Evolutionary conservation across 176 grass and related monocot species (phyloP).

Genomic region (Calamus simplicifolius): DNA sequence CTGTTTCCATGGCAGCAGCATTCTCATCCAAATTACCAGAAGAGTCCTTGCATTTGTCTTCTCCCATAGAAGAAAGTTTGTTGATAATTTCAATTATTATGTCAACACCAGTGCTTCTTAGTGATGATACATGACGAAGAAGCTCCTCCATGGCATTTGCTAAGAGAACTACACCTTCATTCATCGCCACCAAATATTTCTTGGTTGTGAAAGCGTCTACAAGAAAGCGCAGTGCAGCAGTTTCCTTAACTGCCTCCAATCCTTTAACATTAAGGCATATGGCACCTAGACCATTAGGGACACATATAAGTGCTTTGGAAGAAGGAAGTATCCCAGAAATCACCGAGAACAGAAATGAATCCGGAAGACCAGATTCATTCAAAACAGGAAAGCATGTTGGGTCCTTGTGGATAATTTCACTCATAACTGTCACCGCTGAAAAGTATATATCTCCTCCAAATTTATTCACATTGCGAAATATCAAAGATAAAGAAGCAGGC

Average conservation of each 20-base stretch:
- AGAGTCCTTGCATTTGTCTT: slow-evolving; percentile 44
- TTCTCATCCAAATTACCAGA: slow-evolving; percentile 41
- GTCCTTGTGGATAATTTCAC: slow-evolving; percentile 98
- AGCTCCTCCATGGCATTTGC: slow-evolving; percentile 96
- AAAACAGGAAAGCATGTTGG: slow-evolving; percentile 86
- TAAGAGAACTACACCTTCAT: slow-evolving; percentile 92
- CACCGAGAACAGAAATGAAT: slow-evolving; percentile 83
- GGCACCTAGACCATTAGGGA: slow-evolving; percentile 95
- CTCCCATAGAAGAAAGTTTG: slow-evolving; percentile 50
- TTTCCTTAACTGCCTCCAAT: slow-evolving; percentile 80
- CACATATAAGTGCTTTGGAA: slow-evolving; percentile 84
- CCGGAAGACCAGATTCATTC: slow-evolving; percentile 79
- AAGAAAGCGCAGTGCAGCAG: slow-evolving; percentile 67
- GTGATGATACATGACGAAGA: slow-evolving; percentile 84
- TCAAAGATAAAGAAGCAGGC: slow-evolving; percentile 70
- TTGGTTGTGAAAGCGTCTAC: slow-evolving; percentile 72
- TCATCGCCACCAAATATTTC: slow-evolving; percentile 94
- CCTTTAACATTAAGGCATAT: slow-evolving; percentile 90
- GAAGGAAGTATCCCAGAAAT: slow-evolving; percentile 66
- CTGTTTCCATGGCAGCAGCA: slow-evolving; percentile 89
- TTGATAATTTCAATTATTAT: slow-evolving; percentile 95
- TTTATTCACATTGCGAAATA: slow-evolving; percentile 84
- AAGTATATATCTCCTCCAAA: slow-evolving; percentile 99
- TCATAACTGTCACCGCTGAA: slow-evolving; percentile 97
- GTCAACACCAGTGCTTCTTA: slow-evolving; percentile 88